Base-by-base conservation (phyloP, 495 filamentous ascomycete genomes). In the Cetradonia linearis region DNA sequence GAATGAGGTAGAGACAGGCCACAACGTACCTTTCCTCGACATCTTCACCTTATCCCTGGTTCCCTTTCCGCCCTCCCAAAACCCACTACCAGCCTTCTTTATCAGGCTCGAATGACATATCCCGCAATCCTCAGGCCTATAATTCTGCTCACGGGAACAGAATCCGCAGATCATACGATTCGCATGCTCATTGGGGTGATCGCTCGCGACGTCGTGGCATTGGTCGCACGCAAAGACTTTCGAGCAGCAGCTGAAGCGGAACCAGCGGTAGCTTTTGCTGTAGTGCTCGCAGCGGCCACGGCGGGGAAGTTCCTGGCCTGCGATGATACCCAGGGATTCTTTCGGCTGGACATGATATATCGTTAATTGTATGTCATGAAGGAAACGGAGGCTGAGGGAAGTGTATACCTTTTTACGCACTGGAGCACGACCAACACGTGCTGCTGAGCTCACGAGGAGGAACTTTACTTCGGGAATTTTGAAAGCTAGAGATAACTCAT, bases 61-160 rank as follows among this genome's bases (percentile, higher is more conserved):
- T 11, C 89, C 89, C 69, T 88, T 91, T 2, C 91, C 91, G 18
- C 90, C 91, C 73, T 96, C 91, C 91, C 91, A 95, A 69, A 88
- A 96, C 9, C 89, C 90, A 59, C 75, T 82, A 0, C 86, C 86
- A 28, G 73, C 76, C 63, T 81, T 83, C 6, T 87, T 83, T n/a
- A 89, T 76, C 1, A 95, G 78, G 25, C 74, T 77, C n/a, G 84
- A 73, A 62, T 82, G 86, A 69, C 91, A 96, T 54, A 90, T 81
- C 0, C 74, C 79, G 65, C 91, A 96, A 54, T 86, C 85, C 66
- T 94, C 88, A 0, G 86, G 85, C 40, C 83, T 73, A 70, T 87
- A 95, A 59, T 85, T 85, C 77, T 93, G 88, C 73, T 95, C 91
- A 55, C 91, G 73, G 16, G 84, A 88, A 68, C 88, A 92, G 70